Percentiles rank a stretch among this genome's conserved stretches.
Evolutionary conservation across 2,329 filamentous ascomycete species (phyloP).

Genomic region (Dryadomyces sulphureus): DNA sequence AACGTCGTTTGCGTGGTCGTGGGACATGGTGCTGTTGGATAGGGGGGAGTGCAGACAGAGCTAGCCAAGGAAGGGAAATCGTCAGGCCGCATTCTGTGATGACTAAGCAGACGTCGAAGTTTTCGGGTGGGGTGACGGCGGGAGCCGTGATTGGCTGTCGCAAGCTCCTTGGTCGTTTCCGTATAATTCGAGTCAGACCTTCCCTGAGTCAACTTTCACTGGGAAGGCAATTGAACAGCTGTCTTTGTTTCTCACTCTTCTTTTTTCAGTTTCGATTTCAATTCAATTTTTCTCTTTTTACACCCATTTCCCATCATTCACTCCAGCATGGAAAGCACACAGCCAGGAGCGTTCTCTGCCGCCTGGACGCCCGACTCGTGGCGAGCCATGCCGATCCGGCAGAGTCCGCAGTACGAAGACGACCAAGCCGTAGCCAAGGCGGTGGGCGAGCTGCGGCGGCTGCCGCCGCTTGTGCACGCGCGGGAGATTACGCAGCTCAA

Average conservation of each 20-base stretch:
- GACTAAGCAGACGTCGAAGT: not conserved
- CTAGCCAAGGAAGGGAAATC: not conserved
- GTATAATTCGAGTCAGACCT: not conserved
- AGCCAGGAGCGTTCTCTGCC: not conserved
- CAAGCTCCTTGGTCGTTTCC: not conserved
- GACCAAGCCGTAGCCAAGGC: constrained; percentile 41
- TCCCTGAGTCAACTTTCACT: not conserved
- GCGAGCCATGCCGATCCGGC: constrained; percentile 66
- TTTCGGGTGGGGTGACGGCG: not conserved
- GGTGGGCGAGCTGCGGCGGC: constrained; percentile 45
- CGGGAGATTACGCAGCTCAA: constrained; percentile 70
- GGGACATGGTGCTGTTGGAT: constrained; percentile 1
- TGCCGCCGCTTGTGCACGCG: constrained; percentile 69
- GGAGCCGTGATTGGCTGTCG: not conserved
- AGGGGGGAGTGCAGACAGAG: not conserved
- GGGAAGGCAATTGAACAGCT: not conserved
- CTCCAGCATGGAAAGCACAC: no score
- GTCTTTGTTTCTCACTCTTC: not conserved
- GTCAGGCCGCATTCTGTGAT: not conserved
- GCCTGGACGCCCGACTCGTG: constrained; percentile 52
- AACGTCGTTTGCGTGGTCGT: constrained; percentile 31
- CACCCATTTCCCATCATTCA: not conserved
- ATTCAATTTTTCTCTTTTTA: not conserved
- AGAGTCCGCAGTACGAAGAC: constrained; percentile 57
- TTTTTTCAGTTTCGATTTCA: not conserved